Base-by-base conservation (phyloP, 1,284 basidiomycete genomes). In the Cutaneotrichosporon sp. region DNA sequence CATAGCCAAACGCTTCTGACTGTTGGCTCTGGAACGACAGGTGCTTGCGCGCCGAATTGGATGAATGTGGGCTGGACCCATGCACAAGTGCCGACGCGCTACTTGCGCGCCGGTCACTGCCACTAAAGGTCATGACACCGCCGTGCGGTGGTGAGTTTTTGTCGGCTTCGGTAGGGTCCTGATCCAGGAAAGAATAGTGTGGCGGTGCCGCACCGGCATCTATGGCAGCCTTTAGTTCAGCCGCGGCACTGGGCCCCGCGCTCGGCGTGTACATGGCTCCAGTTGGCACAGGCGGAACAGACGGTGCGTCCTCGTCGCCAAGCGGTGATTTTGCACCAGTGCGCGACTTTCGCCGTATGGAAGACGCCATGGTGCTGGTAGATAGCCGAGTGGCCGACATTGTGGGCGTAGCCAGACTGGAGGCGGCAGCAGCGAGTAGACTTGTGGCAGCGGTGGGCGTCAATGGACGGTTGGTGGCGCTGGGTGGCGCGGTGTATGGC, bases 101-200 rank as follows among this genome's bases (percentile, higher is more conserved):
- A 11, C 51, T 53, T 13, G 30, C 51, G 18, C 51, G 51, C 51
- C 18, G 16, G 21, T 56, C 55, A 46, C 38, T 13, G 38, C 55
- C 58, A 21, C 58, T 59, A 26, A 50, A 59, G 8, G 47, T 50
- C 16, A 32, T 59, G 1, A 59, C 46, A 14, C 58, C 58, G 32
- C 58, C 58, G 11, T 42, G 58, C 5, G 56, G 56, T 4, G 57
- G 26, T 18, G 57, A 46, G 31, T 30, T n/a, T 8, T 58, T 46
- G 4, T 42, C 57, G 13, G 13, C 14, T 26, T 32, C 56, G n/a
- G 61, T 56, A 7, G 64, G 64, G 49, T 65, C 64, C 47, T 62
- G 40, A n/a, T 65, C 52, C 18, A 65, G 64, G 49, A 65, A 65
- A 16, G 64, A 26, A 30, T 56, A 65, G 26, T 61, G 64, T 21